Base-by-base conservation (phyloP, 164 flowering plant species). In the Kingdonia uniflora region DNA sequence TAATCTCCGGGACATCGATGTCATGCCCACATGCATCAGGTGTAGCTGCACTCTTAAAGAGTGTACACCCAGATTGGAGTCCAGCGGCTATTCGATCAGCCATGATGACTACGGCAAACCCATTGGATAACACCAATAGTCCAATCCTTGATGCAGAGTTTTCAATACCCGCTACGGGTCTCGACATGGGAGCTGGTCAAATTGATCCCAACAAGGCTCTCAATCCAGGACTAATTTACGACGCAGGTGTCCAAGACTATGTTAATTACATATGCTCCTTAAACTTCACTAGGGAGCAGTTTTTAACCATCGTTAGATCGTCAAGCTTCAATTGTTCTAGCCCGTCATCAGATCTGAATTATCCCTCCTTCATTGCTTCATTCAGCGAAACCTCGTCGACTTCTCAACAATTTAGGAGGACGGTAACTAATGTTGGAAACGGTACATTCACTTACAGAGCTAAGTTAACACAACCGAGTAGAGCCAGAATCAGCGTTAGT, bases 31-130 rank as follows among this genome's bases (percentile, higher is more conserved):
- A 80, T 26, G 80, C 64, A 8, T 56, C 78, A 0, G 85, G 85
- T 1, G 65, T 76, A 10, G 84, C 66, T 0, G 85, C 85, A 1
- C 66, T 82, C 4, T 51, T 82, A 12, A 74, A 62, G 45, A 67
- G 46, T 2, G 77, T 63, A 3, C 80, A 78, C 59, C 85, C 84
- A 0, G 73, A 76, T 4, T 80, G 84, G 85, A 78, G 76, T 59
- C 80, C 84, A 0, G 84, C 82, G 0, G 80, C 82, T 11, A 80
- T 76, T 33, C 56, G 80, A n/a, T 82, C 84, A 1, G 80, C 89
- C 56, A 65, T 78, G 64, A 76, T 82, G 81, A 82, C 85, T 1
- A 76, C 86, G 0, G 57, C 90, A 0, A 25, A 70, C 20, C 11
- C 42, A 2, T 1, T 56, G 4, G 82, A 83, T 43, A 73, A 75